Evolutionary conservation across 495 filamentous ascomycete species (phyloP), one percentile per base, ranked within the genome.

Genomic region (Aspergillus conjunctus): DNA sequence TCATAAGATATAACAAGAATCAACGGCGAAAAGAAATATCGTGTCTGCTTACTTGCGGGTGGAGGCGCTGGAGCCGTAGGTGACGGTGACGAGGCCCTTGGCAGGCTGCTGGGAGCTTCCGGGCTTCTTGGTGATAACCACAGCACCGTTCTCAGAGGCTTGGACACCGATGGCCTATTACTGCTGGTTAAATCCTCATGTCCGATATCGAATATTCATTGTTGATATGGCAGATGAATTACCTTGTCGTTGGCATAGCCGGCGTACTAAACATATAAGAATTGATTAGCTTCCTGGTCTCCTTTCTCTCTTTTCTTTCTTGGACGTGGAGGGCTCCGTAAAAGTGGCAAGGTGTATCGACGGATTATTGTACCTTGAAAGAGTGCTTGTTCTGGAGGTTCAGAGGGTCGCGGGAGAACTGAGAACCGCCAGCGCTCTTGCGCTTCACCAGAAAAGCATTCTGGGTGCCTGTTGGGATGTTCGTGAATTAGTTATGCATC

Each of bases 211-310:
- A 50, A 55, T 62, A 44, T 39, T 58, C 54, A 63, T 58, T 62
- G 37, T 46, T 26, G 57, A 57, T n/a, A n/a, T 34, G 30, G 14
- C 26, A 68, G 51, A 48, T 55, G n/a, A 26, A 67, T 75, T 88
- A 96, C 93, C 91, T 97, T 93, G 78, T 87, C 87, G 80, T 95
- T 95, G 71, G 92, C 84, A 74, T 89, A 92, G 63, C 94, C 94
- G 61, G 91, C 89, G 77, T 96, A 86, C 91, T 93, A 73, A 63
- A 69, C 20, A 55, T 37, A 49, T n/a, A 32, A 1, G 21, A 17
- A 50, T 43, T 17, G 6, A 11, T 55, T 55, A 55, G 52, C 18
- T 41, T 41, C 9, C 37, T 26, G 26, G 4, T 41, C 37, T 0
- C 37, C 9, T 41, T 41, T n/a, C 15, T 11, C 37, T 14, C 37